These are phyloP conservation scores for Boletus pseudo-olivaceus DNA, from an alignment of 768 basidiomycete genomes.

Conservation along the genomic window DNA sequence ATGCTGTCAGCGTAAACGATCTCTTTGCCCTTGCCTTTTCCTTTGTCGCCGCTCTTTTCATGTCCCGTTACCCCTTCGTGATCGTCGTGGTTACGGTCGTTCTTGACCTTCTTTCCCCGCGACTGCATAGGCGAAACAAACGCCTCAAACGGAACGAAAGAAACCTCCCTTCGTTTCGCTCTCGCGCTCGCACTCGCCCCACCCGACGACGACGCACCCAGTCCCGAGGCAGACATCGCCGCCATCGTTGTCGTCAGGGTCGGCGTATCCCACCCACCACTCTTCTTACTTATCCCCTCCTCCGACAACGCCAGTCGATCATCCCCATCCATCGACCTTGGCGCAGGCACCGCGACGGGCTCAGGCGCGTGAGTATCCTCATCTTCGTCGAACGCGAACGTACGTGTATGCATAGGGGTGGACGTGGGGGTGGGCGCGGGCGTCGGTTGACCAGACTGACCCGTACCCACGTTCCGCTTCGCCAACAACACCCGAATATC, in stretches of 20 bases:
- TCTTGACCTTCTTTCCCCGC: background rate
- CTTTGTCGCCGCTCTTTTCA: background rate
- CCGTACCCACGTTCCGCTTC: slow-evolving; percentile 1
- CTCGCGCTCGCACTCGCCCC: background rate
- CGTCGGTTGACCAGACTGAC: background rate
- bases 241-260: background rate
- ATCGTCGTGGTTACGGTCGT: background rate
- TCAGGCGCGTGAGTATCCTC: background rate
- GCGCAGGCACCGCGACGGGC: background rate
- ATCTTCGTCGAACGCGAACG: background rate
- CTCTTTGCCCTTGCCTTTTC: slow-evolving; percentile 4
- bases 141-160: slow-evolving; percentile 14
- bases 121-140: slow-evolving; percentile 21
- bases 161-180: background rate
- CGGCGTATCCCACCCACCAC: background rate
- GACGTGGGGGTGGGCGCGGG: background rate
- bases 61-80: background rate
- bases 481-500: slow-evolving; percentile 13
- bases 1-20: background rate
- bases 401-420: background rate
- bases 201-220: background rate
- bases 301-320: background rate
- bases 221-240: background rate
- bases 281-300: background rate
- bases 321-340: background rate